phyloP scores from a whole-genome alignment of 1,284 basidiomycete species.

The Ustilago crameri region DNA sequence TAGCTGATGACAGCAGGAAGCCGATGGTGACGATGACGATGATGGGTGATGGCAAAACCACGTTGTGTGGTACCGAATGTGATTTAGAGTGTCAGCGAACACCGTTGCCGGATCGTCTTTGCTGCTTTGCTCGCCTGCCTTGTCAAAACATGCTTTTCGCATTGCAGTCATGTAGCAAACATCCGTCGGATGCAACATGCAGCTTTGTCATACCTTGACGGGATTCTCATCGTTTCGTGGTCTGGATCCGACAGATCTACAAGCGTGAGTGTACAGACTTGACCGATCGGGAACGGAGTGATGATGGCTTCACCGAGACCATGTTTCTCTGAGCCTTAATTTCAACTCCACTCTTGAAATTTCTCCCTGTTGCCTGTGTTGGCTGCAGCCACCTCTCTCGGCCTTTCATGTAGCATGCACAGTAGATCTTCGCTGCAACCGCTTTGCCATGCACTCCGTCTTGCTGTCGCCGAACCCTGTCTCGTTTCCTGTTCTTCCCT shows the following conservation, averaged over 20 bases:
- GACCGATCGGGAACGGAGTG: neutral
- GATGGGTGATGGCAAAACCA: too few species aligned
- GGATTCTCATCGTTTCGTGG: too few species aligned
- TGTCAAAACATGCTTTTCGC: too few species aligned
- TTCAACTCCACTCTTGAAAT: constrained; percentile 2
- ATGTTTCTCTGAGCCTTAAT: constrained; percentile 46
- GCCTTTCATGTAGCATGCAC: neutral
- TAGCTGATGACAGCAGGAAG: too few species aligned
- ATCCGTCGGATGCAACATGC: too few species aligned
- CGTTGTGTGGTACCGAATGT: too few species aligned
- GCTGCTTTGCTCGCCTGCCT: too few species aligned
- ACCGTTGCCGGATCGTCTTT: too few species aligned
- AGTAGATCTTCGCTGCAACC: neutral
- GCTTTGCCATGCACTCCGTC: neutral
- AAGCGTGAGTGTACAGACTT: neutral
- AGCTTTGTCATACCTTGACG: neutral
- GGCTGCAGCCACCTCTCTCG: neutral
- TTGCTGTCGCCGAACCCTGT: neutral
- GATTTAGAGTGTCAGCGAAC: too few species aligned
- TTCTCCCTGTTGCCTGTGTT: neutral
- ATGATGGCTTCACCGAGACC: constrained; percentile 17
- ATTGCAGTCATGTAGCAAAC: too few species aligned
- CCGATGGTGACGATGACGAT: too few species aligned
- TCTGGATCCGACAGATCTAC: neutral
- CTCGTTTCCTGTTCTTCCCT: neutral